Evolutionary conservation across 176 grass and related monocot genomes (phyloP).

Genomic region (Sorghum bicolor): DNA sequence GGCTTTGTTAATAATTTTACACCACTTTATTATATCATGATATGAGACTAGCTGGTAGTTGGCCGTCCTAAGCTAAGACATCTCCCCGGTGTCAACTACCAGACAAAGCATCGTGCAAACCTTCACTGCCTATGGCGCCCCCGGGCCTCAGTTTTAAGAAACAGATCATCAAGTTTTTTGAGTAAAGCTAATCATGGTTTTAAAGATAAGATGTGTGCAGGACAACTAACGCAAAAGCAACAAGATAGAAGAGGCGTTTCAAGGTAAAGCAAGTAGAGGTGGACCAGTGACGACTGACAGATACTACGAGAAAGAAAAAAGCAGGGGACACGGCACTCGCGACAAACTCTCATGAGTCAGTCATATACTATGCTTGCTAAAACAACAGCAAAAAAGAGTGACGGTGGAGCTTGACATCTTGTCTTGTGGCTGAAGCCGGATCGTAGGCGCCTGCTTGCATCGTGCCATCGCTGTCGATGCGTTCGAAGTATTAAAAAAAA

Average conservation of each 20-base stretch:
- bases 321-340: no score
- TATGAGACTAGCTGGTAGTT: neutral
- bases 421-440: neutral
- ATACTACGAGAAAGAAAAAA: no score
- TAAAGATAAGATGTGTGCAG: neutral
- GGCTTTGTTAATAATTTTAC: neutral
- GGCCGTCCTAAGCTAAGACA: neutral
- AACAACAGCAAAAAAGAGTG: neutral
- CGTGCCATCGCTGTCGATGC: conserved; percentile 24
- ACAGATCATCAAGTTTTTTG: neutral
- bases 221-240: neutral
- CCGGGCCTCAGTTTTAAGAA: neutral
- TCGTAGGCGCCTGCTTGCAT: neutral
- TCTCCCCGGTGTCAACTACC: neutral
- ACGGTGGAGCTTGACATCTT: neutral
- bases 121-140: neutral
- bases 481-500: conserved; percentile 15
- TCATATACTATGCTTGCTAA: neutral
- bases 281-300: neutral
- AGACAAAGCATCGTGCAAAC: neutral
- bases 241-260: neutral
- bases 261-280: neutral
- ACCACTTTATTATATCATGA: no score
- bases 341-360: no score
- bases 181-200: neutral